A percentile compares a stretch with the other conserved stretches of the same genome.
Evolutionary conservation across 2,329 filamentous ascomycete genomes (phyloP).

Genomic region (Monosporascus sp.): DNA sequence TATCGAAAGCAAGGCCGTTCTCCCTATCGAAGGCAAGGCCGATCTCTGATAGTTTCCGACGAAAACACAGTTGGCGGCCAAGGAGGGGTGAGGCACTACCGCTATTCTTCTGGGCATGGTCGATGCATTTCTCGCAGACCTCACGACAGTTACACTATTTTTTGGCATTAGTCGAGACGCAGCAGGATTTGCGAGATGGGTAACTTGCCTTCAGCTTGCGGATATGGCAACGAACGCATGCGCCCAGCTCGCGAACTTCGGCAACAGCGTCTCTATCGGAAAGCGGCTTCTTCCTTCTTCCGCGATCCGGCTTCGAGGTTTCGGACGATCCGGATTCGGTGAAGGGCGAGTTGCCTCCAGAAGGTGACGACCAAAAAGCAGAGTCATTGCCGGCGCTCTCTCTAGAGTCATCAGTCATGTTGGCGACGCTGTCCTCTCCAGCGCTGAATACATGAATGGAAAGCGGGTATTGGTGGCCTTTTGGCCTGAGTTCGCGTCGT

Average conservation of each 20-base stretch:
- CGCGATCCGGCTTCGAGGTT: background rate
- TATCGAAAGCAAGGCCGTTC: background rate
- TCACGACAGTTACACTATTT: background rate
- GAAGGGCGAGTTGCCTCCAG: background rate
- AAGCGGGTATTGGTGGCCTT: background rate
- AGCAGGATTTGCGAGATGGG: background rate
- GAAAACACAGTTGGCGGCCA: background rate
- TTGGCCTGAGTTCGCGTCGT: background rate
- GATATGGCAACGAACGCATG: background rate
- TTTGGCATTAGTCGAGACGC: background rate
- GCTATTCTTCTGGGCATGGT: background rate
- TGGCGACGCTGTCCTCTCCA: background rate
- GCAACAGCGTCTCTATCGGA: background rate
- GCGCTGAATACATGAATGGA: background rate
- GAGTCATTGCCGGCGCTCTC: background rate
- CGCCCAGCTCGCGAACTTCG: background rate
- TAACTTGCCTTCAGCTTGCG: background rate
- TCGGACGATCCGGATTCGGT: background rate
- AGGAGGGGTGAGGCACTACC: background rate
- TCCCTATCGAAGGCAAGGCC: background rate
- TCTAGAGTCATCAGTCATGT: background rate
- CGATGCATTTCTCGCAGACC: background rate
- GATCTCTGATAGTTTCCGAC: background rate
- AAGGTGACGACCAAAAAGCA: background rate
- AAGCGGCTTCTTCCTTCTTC: background rate